These are phyloP conservation scores for Helianthus annuus DNA, from an alignment of 129 eudicot species.

Conservation along the genomic window HanXRQr2.0-SUNRISE NC_035448.2:193100801-193101300, in stretches of 20 bases:
- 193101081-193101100: conserved; percentile 79
- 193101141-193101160: conserved; percentile 94
- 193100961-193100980: not conserved
- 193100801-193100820: too few relatives aligned
- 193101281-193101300: not conserved
- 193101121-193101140: conserved; percentile 88
- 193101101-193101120: conserved; percentile 90
- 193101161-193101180: conserved; percentile 97
- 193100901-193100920: too few relatives aligned
- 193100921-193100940: too few relatives aligned
- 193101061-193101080: conserved; percentile 24
- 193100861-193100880: too few relatives aligned
- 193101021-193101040: not conserved
- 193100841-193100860: too few relatives aligned
- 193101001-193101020: not conserved
- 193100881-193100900: too few relatives aligned
- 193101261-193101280: not conserved
- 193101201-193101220: conserved; percentile 85
- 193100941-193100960: too few relatives aligned
- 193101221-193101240: not conserved
- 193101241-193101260: not conserved
- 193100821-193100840: too few relatives aligned
- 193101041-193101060: conserved; percentile 4
- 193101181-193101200: conserved; percentile 84
- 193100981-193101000: not conserved